These are phyloP conservation scores for Pseudogymnoascus sp. DNA, from an alignment of 2,329 filamentous ascomycete genomes.

Conservation along the genomic window DNA sequence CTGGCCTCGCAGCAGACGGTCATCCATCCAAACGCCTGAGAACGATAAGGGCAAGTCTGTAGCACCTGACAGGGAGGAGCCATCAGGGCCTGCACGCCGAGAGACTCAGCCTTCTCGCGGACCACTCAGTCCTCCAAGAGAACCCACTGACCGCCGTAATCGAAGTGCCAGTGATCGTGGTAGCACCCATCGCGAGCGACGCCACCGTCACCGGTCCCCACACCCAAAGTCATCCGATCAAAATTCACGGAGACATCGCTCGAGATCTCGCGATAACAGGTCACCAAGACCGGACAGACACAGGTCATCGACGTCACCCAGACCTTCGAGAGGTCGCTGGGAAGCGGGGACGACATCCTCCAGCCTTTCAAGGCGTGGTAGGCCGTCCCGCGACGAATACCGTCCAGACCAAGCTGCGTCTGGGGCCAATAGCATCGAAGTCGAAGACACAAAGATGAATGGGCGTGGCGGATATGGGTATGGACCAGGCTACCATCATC, in stretches of 20 bases:
- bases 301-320: conserved; percentile 15
- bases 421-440: conserved; percentile 30
- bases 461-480: conserved; percentile 28
- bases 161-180: neutral
- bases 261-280: neutral
- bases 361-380: conserved; percentile 17
- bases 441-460: conserved; percentile 29
- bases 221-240: neutral
- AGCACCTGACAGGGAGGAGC: conserved; percentile 21
- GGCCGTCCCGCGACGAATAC: conserved; percentile 23
- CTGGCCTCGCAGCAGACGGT: conserved; percentile 20
- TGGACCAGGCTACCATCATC: conserved; percentile 29
- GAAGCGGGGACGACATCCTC: conserved; percentile 19
- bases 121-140: neutral
- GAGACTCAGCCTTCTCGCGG: neutral
- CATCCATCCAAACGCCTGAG: conserved; percentile 17
- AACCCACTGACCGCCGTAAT: neutral
- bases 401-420: conserved; percentile 23
- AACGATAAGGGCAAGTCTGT: conserved; percentile 22
- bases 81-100: conserved; percentile 13
- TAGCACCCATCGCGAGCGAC: neutral
- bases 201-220: neutral
- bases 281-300: conserved; percentile 17
- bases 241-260: neutral
- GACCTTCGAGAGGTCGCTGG: conserved; percentile 19